These are phyloP conservation scores for Rhizophagus clarus DNA, from an alignment of 192 early-diverging fungal species.

Conservation along the genomic window DNA sequence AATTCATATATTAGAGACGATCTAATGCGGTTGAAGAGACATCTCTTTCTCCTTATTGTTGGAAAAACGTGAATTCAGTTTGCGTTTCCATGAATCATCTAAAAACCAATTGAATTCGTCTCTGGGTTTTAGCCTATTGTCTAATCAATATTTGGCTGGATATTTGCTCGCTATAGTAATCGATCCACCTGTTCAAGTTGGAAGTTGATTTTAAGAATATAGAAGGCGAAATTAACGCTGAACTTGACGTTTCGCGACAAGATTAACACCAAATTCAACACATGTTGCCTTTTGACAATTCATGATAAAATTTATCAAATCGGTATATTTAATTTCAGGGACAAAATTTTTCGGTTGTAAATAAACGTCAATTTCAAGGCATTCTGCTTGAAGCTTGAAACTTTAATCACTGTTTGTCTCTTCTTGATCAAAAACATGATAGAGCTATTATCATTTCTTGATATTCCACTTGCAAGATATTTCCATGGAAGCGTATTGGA, in stretches of 20 bases:
- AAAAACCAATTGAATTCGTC: slow-evolving; percentile 27
- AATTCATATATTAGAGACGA: slow-evolving; percentile 40
- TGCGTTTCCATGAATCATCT: slow-evolving; percentile 34
- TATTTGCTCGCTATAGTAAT: slow-evolving; percentile 46
- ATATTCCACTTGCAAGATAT: slow-evolving; percentile 23
- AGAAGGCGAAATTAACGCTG: no score
- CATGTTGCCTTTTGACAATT: slow-evolving; percentile 34
- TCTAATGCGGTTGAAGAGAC: slow-evolving; percentile 39
- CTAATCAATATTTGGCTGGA: slow-evolving; percentile 45
- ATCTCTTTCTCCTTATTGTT: background rate
- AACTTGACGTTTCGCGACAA: no score
- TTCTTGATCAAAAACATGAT: background rate
- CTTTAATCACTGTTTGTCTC: background rate
- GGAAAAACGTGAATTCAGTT: slow-evolving; percentile 29
- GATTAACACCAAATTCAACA: slow-evolving; percentile 37
- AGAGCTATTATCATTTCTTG: background rate
- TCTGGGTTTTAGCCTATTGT: slow-evolving; percentile 15
- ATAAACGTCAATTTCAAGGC: slow-evolving; percentile 35
- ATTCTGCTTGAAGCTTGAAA: background rate
- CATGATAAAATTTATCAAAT: slow-evolving; percentile 22
- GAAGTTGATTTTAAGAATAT: no score
- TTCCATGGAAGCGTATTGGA: slow-evolving; percentile 33
- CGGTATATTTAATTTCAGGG: slow-evolving; percentile 19
- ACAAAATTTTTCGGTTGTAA: slow-evolving; percentile 28
- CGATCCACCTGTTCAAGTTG: no score